A percentile compares a stretch with the other conserved stretches of the same genome.
These are phyloP conservation scores for Diplodia intermedia DNA, from an alignment of 2,329 filamentous ascomycete species.

Conservation along the genomic window DNA sequence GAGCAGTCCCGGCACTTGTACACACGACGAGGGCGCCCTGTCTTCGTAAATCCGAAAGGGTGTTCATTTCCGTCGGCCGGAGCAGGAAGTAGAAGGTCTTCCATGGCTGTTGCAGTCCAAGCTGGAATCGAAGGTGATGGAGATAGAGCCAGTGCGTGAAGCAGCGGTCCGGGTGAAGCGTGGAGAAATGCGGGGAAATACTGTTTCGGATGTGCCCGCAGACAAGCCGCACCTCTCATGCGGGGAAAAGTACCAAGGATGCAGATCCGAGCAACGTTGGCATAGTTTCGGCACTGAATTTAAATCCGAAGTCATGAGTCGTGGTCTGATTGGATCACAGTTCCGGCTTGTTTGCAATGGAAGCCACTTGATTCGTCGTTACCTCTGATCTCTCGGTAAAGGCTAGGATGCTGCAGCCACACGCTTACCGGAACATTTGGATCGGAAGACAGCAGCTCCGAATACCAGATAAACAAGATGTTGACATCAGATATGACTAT, in stretches of 20 bases:
- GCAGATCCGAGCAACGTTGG: neutral
- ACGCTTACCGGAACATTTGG: neutral
- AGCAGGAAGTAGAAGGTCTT: neutral
- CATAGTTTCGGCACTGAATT: neutral
- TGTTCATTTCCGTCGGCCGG: neutral
- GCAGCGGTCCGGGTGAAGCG: neutral
- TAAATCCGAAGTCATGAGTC: neutral
- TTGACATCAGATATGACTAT: neutral
- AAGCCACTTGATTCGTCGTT: neutral
- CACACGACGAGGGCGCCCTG: neutral
- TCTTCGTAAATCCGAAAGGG: conserved; percentile 12
- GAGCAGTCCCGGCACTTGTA: conserved; percentile 42
- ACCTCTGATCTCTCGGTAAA: neutral
- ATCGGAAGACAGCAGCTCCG: neutral
- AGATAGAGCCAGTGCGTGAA: neutral
- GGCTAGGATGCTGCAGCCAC: neutral
- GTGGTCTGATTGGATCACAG: neutral
- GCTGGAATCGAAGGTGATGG: neutral
- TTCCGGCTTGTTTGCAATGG: neutral
- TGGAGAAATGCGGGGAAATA: conserved; percentile 19
- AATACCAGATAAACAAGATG: neutral
- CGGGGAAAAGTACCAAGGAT: neutral
- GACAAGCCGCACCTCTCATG: neutral
- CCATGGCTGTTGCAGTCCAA: neutral
- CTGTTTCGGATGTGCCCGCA: conserved; percentile 1